phyloP scores from a whole-genome alignment of 78 protist species.

The Tieghemostelium lacteum region DNA sequence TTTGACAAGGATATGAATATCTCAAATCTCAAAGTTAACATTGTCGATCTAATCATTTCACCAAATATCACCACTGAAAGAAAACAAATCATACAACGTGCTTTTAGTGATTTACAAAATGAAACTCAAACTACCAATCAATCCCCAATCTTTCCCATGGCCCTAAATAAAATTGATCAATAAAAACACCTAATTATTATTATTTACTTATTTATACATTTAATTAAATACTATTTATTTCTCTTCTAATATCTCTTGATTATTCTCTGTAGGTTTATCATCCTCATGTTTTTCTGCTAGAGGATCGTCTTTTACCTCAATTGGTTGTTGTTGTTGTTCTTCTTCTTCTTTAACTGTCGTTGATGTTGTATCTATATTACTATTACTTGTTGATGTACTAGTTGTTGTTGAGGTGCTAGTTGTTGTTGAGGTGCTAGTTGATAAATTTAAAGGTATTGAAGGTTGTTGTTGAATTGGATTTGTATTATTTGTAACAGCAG shows the following conservation, averaged over 20 bases:
- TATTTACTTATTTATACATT: background rate
- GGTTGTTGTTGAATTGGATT: too few species aligned
- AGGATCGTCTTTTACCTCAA: too few species aligned
- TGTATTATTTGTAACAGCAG: background rate
- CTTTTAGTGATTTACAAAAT: conserved; percentile 35
- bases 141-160: conserved; percentile 17
- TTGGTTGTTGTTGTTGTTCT: too few species aligned
- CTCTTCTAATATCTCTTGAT: background rate
- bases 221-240: background rate
- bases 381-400: too few species aligned
- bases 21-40: conserved; percentile 27
- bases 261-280: background rate
- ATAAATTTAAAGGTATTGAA: too few species aligned
- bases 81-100: conserved; percentile 65
- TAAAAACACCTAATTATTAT: too few species aligned
- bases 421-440: too few species aligned
- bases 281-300: background rate
- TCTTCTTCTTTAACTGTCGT: too few species aligned
- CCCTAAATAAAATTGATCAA: conserved; percentile 44
- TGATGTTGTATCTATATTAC: too few species aligned
- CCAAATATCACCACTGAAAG: conserved; percentile 31
- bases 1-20: conserved; percentile 48
- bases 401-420: too few species aligned
- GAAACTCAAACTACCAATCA: conserved; percentile 38
- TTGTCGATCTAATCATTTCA: conserved; percentile 63